Conservation (phyloP, 2,329 filamentous ascomycete species). For the Nannizziopsis barbatae region DNA sequence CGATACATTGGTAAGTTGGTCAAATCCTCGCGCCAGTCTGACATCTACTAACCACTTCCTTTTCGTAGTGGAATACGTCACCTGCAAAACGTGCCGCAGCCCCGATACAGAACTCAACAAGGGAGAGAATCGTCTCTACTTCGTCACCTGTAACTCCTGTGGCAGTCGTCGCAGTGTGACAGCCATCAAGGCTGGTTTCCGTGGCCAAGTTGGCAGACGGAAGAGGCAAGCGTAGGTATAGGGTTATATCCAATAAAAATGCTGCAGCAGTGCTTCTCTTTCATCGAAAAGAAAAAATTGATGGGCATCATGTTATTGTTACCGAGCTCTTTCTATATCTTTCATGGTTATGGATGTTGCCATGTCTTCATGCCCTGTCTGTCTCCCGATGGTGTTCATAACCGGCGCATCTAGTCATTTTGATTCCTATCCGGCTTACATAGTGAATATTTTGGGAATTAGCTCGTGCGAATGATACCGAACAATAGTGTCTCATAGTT, state of each 20-base stretch:
- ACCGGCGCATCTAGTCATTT: not conserved
- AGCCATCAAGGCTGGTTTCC: constrained; percentile 99
- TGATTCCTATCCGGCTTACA: no score
- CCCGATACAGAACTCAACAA: constrained; percentile 95
- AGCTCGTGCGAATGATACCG: no score
- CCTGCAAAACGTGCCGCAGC: constrained; percentile 94
- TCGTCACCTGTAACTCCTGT: constrained; percentile 91
- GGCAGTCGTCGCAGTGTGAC: constrained; percentile 77
- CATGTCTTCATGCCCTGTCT: not conserved
- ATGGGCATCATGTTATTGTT: no score
- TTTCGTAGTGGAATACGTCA: constrained; percentile 75
- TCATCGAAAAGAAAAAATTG: not conserved
- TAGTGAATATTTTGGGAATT: no score
- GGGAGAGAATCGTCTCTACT: constrained; percentile 97
- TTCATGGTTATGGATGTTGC: no score
- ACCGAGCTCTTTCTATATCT: no score
- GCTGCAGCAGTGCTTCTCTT: not conserved
- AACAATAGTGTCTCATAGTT: no score
- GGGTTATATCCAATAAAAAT: constrained; percentile 1
- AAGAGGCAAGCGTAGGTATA: constrained; percentile 74
- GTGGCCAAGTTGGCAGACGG: constrained; percentile 96
- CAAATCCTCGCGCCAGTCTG: not conserved
- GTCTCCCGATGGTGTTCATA: not conserved
- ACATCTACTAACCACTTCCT: constrained; percentile 8
- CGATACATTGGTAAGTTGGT: constrained; percentile 73